Base-by-base conservation (phyloP, 129 eudicot species). In the Chrysanthemum lavandulifolium region DNA sequence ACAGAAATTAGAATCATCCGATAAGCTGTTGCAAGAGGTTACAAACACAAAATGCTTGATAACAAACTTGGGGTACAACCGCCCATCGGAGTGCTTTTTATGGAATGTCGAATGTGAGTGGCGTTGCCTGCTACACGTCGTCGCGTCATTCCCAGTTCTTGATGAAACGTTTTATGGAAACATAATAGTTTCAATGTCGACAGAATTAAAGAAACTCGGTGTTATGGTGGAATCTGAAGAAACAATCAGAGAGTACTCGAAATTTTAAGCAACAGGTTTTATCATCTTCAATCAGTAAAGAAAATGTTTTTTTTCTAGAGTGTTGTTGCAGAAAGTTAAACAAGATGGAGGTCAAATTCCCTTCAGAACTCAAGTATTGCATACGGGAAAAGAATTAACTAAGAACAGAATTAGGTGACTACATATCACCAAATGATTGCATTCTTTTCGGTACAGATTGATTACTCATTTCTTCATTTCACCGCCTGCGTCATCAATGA, bases 401-500 rank as follows among this genome's bases (percentile, higher is more conserved):
- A 61, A 68, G 69, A 18, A 87, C 92, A 18, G 81, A 84, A 33
- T 83, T 84, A 18, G 86, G 83, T 56, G 89, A 78, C 36, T 81
- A 67, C 82, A 69, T 81, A 71, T 54, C 68, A 49, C 88, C 92
- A 13, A 62, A 53, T 1, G 81, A 82, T 2, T 87, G 89, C 70
- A 73, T 82, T 59, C 80, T 87, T 21, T 84, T 62, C 60, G 61
- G 74, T 45, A 33, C 43, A 5, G 76, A 62, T 68, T 87, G 92
- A 89, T 65, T 72, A 16, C 53, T 81, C 2, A 69, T 84, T 59
- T 76, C 84, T 54, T 56, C 62, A 79, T 87, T 13, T 64, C 81
- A 5, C 53, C 33, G 2, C 86, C 84, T 68, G 89, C 88, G 3
- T 87, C 68, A 79, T 84, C 63, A 89, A 84, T 67, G 92, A 84